Evolutionary conservation across 1,284 basidiomycete species (phyloP), one percentile per base, ranked within the genome.

Genomic region (Rhodotorula mucilaginosa): DNA sequence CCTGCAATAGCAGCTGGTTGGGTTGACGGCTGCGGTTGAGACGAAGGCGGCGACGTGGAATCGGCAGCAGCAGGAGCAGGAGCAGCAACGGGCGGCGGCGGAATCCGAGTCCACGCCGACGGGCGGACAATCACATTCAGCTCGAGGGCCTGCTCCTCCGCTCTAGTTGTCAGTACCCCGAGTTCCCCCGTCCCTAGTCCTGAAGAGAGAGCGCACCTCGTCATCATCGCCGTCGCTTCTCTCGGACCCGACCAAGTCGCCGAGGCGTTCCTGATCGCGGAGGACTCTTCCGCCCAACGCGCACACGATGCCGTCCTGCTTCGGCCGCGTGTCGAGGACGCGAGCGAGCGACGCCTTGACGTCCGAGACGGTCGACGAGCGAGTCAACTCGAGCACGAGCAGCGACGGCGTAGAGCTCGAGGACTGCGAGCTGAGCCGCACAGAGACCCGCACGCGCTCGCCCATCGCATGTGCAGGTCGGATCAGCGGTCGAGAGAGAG

Each of bases 71-170:
- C 26, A 10, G n/a, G 49, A 34, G 51, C 7, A 23, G 58, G 4
- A 8, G 62, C 46, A 2, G 57, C 16, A n/a, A 26, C 59, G 64
- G 21, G 58, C 21, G 65, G 69, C 67, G 12, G 72, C 69, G 2
- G 58, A 10, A 21, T 56, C 63, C 18, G 15, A 2, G 74, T 65
- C 74, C 71, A 75, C 1, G 72, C 69, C 26, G 39, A 59, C 2
- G 71, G 60, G 26, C 67, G 65, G 57, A 73, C 63, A 47, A 73
- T 65, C 49, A 75, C 56, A 23, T 71, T 64, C 15, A 75, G 63
- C 6, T 58, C 60, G 26, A 62, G 71, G 4, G 68, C 7, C 47
- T 39, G 56, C 18, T 5, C 39, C 15, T 13, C 23, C 51, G n/a
- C 34, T 8, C 21, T 19, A 15, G 39, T 5, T n/a, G 3, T 16